These are phyloP conservation scores for Colletotrichum cereale DNA, from an alignment of 2,329 filamentous ascomycete genomes.

Conservation along the genomic window DNA sequence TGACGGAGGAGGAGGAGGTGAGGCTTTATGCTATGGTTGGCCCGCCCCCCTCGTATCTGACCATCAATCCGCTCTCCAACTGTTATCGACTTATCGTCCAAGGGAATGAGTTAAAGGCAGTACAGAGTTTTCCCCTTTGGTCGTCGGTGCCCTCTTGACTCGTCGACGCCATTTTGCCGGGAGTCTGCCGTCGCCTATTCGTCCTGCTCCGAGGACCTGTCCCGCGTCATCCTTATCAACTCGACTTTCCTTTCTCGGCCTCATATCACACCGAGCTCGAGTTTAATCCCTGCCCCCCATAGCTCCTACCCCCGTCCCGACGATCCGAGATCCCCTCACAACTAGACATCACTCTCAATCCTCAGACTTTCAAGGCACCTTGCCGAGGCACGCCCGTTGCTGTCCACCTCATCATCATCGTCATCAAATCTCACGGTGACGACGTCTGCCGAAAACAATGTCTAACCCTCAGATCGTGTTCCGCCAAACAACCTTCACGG, in stretches of 20 bases:
- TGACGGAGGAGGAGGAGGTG: slow-evolving; percentile 1
- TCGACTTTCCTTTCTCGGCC: slow-evolving; percentile 16
- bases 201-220: background rate
- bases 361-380: background rate
- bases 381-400: background rate
- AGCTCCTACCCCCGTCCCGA: background rate
- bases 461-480: slow-evolving; percentile 53
- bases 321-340: background rate
- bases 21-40: slow-evolving; percentile 11
- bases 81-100: background rate
- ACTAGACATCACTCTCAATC: background rate
- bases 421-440: background rate
- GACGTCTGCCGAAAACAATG: slow-evolving; percentile 41
- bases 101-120: background rate
- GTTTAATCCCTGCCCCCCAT: slow-evolving; percentile 2
- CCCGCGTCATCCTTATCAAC: slow-evolving; percentile 1
- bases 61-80: background rate
- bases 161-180: background rate
- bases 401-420: background rate
- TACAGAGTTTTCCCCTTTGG: background rate
- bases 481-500: slow-evolving; percentile 51
- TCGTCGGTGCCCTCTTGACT: background rate
- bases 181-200: background rate
- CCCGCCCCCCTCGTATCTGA: slow-evolving; percentile 6
- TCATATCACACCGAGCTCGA: slow-evolving; percentile 4